Evolutionary conservation across 2,329 filamentous ascomycete genomes (phyloP).

Genomic region (Whalleya microplaca): DNA sequence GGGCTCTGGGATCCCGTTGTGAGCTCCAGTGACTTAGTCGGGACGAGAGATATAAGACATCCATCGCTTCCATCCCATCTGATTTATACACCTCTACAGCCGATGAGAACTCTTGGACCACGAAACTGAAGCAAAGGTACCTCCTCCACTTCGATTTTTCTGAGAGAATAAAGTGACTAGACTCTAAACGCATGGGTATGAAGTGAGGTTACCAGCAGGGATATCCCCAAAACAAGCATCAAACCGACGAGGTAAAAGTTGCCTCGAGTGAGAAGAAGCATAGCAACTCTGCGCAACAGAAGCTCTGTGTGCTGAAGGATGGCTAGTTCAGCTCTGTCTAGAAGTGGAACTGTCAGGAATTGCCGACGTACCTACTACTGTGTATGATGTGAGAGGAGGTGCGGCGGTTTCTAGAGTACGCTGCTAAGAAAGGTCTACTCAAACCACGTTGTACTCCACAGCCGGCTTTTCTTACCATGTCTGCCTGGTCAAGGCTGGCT

Average conservation of each 20-base stretch:
- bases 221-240: conserved; percentile 50
- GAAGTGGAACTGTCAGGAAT: conserved; percentile 25
- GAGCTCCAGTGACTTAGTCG: conserved; percentile 15
- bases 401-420: conserved; percentile 20
- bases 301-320: conserved; percentile 19
- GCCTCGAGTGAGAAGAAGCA: conserved; percentile 24
- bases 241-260: conserved; percentile 42
- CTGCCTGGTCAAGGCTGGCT: conserved; percentile 23
- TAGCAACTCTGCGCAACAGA: conserved; percentile 28
- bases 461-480: conserved; percentile 21
- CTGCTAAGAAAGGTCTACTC: conserved; percentile 16
- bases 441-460: conserved; percentile 19
- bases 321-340: conserved; percentile 23
- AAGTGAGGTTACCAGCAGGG: conserved; percentile 41
- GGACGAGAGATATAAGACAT: conserved; percentile 18
- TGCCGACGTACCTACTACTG: conserved; percentile 18
- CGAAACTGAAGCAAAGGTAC: conserved; percentile 9
- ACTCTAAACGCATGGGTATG: neutral
- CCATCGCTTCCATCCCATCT: conserved; percentile 29
- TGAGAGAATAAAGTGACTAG: neutral
- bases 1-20: conserved; percentile 17
- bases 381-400: neutral
- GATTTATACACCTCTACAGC: conserved; percentile 31
- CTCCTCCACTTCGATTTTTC: conserved; percentile 11
- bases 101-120: neutral